These are phyloP conservation scores for Cladosporium sp. DNA, from an alignment of 2,329 filamentous ascomycete genomes.

Conservation along the genomic window DNA sequence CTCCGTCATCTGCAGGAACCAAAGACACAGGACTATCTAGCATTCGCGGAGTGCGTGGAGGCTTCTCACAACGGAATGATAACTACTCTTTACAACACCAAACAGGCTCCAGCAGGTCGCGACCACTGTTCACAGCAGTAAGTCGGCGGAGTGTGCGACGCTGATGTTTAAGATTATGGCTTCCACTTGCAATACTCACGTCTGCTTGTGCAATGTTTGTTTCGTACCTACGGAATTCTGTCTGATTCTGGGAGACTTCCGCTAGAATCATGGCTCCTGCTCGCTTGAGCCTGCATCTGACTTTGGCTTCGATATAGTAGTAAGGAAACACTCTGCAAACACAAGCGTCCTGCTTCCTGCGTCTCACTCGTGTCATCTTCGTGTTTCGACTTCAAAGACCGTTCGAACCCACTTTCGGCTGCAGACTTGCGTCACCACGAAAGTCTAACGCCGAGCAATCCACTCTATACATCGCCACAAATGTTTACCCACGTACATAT, in stretches of 20 bases:
- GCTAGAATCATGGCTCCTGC: too few species aligned
- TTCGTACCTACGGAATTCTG: too few species aligned
- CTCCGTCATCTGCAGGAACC: conserved; percentile 5
- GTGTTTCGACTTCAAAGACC: not conserved
- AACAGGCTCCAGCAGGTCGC: conserved; percentile 11
- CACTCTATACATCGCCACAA: conserved; percentile 1
- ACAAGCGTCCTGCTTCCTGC: too few species aligned
- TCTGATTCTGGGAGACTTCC: too few species aligned
- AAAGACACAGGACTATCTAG: conserved; percentile 18
- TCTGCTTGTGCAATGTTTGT: too few species aligned
- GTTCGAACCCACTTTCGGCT: conserved; percentile 1
- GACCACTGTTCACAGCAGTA: conserved; percentile 16
- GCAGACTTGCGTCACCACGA: conserved; percentile 7
- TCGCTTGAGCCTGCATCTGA: too few species aligned
- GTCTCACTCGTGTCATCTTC: not conserved
- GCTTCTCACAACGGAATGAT: conserved; percentile 14
- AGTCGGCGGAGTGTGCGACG: conserved; percentile 22
- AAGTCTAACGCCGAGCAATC: conserved; percentile 1
- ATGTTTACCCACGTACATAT: conserved; percentile 1
- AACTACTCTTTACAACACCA: conserved; percentile 1
- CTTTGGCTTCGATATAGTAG: too few species aligned
- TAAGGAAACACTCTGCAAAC: too few species aligned
- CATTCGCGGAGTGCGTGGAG: conserved; percentile 25
- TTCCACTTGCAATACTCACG: not conserved
- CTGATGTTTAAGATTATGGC: conserved; percentile 2